Evolutionary conservation across 1,284 basidiomycete species (phyloP).

Genomic region (Leccinum ponderosum): DNA sequence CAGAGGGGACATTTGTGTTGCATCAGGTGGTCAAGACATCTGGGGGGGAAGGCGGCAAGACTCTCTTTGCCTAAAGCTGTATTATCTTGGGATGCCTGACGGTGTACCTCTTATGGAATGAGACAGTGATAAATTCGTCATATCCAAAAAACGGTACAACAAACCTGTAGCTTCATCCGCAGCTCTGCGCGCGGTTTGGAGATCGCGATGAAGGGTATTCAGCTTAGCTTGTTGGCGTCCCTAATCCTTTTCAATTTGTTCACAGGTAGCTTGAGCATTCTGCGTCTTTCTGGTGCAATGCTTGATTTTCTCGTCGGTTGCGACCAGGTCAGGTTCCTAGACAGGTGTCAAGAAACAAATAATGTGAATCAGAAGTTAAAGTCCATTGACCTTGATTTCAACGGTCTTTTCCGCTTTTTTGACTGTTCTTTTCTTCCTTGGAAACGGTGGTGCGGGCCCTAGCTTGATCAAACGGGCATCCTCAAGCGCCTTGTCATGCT

Average conservation of each 20-base stretch:
- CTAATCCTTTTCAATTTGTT: constrained; percentile 70
- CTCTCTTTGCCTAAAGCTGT: constrained; percentile 82
- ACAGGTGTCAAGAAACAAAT: background rate
- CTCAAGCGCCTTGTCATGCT: constrained; percentile 73
- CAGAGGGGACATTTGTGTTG: constrained; percentile 38
- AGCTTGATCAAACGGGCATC: constrained; percentile 77
- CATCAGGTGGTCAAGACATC: constrained; percentile 35
- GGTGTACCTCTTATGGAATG: constrained; percentile 62
- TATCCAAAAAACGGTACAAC: constrained; percentile 4
- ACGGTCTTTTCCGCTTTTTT: constrained; percentile 82
- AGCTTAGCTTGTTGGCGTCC: constrained; percentile 67
- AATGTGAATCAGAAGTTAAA: background rate
- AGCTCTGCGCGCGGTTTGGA: constrained; percentile 65
- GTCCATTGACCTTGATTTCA: constrained; percentile 72
- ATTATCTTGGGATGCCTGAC: constrained; percentile 72
- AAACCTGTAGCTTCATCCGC: constrained; percentile 79
- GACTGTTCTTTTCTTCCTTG: constrained; percentile 72
- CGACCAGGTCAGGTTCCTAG: constrained; percentile 80
- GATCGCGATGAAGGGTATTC: constrained; percentile 58
- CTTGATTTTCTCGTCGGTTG: constrained; percentile 83
- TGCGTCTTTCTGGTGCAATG: constrained; percentile 81
- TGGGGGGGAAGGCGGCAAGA: constrained; percentile 46
- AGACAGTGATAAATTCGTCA: background rate
- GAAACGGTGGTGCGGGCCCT: constrained; percentile 71
- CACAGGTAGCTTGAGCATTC: constrained; percentile 64